Evolutionary conservation across 768 basidiomycete genomes (phyloP), one percentile per base, ranked within the genome.

Genomic region (Lentinula raphanica): DNA sequence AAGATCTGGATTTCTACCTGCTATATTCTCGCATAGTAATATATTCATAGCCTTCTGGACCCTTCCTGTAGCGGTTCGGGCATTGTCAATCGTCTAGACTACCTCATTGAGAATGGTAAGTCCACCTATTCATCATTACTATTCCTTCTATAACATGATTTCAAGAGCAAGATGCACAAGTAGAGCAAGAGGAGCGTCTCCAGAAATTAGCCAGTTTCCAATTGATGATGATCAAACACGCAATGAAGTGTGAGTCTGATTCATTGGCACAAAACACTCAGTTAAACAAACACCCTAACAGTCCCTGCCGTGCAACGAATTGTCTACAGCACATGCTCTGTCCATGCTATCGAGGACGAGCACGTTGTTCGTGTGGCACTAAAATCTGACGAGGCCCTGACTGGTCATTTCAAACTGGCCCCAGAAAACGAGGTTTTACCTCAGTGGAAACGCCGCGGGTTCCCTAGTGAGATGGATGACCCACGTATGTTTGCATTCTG

Each of bases 291-390:
- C n/a, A n/a, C n/a, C n/a, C n/a, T n/a, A n/a, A n/a, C n/a, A 96
- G 94, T 95, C 71, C 87, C 92, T 1, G 77, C 78, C 39, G 90
- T 86, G 35, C 72, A 78, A 58, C 85, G 82, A 64, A 92, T 99
- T 64, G 94, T 94, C 27, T 98, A 99, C 71, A 98, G 95, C 23
- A 99, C 97, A n/a, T 99, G 96, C 68, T 97, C 94, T 61, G 77
- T 97, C 48, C 88, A 98, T 71, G 82, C 90, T 13, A 81, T 80
- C 40, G 97, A 99, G 68, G 95, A 99, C 71, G 97, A 99, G 69
- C 85, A 85, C 59, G 97, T 98, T 57, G 91, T 98, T 8, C 75
- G 82, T 6, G 76, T 82, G 55, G 87, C 88, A 3, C 78, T 98
- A 45, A 74, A 74, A 56, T 88, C 87, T 27, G 79, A 85, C 8